Percentiles rank a stretch among this genome's conserved stretches.
phyloP scores from a whole-genome alignment of 176 grass and related monocot genomes.

The Eleusine coracana region DNA sequence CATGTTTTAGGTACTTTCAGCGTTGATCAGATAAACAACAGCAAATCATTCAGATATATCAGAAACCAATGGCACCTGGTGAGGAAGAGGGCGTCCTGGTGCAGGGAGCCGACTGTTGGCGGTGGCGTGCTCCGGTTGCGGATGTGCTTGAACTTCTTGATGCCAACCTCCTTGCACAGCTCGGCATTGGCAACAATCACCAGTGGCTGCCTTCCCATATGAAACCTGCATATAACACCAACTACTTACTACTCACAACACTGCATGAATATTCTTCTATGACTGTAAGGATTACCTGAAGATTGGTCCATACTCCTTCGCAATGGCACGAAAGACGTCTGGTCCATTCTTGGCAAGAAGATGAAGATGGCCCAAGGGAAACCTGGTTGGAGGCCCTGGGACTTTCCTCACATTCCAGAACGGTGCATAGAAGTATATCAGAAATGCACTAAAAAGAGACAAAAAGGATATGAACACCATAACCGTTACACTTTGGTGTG shows the following conservation, averaged over 20 bases:
- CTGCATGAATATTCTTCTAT: background rate
- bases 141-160: conserved; percentile 94
- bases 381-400: conserved; percentile 71
- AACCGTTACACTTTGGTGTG: background rate
- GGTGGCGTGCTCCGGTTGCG: conserved; percentile 81
- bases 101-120: conserved; percentile 65
- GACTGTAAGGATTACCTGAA: conserved; percentile 55
- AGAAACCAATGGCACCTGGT: conserved; percentile 31
- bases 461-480: conserved; percentile 14
- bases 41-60: background rate
- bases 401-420: conserved; percentile 77
- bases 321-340: conserved; percentile 62
- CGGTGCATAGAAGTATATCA: conserved; percentile 77
- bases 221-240: conserved; percentile 60
- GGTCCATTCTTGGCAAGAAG: conserved; percentile 76
- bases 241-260: background rate
- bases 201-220: conserved; percentile 90
- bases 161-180: conserved; percentile 88
- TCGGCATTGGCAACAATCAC: conserved; percentile 90
- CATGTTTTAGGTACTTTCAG: background rate
- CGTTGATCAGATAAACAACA: background rate
- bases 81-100: conserved; percentile 90
- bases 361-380: conserved; percentile 68
- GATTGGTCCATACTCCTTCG: conserved; percentile 81
- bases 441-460: conserved; percentile 41